These are phyloP conservation scores for Phaeomoniella chlamydospora DNA, from an alignment of 2,329 filamentous ascomycete genomes.

Conservation along the genomic window DNA sequence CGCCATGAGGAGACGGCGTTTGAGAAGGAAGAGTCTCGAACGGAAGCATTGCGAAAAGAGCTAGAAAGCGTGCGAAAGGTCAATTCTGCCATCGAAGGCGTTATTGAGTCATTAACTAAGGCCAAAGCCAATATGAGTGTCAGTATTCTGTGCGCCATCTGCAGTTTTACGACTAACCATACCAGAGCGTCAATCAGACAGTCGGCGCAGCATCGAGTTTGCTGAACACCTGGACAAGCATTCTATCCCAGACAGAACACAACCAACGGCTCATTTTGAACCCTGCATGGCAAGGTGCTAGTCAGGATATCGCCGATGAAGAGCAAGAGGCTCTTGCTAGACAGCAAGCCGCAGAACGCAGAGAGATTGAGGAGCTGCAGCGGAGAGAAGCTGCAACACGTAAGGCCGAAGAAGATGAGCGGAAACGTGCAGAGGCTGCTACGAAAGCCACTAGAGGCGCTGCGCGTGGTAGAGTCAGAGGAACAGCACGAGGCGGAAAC, in stretches of 20 bases:
- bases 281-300: constrained; percentile 77
- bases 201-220: constrained; percentile 78
- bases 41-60: constrained; percentile 62
- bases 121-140: constrained; percentile 36
- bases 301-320: constrained; percentile 70
- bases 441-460: constrained; percentile 15
- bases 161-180: constrained; percentile 6
- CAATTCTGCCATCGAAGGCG: constrained; percentile 67
- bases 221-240: constrained; percentile 89
- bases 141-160: constrained; percentile 11
- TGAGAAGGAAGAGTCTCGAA: constrained; percentile 53
- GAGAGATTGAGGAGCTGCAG: constrained; percentile 63
- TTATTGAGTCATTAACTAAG: constrained; percentile 27
- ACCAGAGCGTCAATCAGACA: constrained; percentile 72
- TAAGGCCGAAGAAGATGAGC: constrained; percentile 34
- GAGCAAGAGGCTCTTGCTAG: constrained; percentile 64
- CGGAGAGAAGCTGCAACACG: constrained; percentile 53
- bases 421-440: constrained; percentile 19
- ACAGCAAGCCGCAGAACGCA: constrained; percentile 64
- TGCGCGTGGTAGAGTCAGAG: constrained; percentile 17
- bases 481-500: constrained; percentile 11
- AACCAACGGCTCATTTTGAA: constrained; percentile 86
- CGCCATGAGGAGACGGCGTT: constrained; percentile 37
- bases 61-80: constrained; percentile 71
- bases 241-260: constrained; percentile 93